Conservation (phyloP, 2,329 filamentous ascomycete genomes). For the Fusarium ramigenum region DNA sequence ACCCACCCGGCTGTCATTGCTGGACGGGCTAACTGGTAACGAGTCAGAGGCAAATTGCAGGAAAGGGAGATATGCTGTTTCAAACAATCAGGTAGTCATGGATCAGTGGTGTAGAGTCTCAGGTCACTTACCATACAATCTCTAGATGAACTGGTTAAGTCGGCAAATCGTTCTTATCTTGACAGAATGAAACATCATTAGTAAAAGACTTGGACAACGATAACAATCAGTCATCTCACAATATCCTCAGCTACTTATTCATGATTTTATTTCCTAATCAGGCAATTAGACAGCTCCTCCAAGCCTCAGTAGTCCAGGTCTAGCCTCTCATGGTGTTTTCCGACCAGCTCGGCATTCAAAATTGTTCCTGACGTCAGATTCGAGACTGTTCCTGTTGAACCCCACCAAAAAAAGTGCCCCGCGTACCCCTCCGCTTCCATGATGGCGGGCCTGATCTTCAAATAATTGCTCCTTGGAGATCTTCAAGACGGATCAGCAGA, state of each 20-base stretch:
- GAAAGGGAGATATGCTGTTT: not conserved
- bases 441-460: slow-evolving; percentile 2
- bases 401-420: slow-evolving; percentile 41
- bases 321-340: slow-evolving; percentile 15
- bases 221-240: not conserved
- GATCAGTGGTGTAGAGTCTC: not conserved
- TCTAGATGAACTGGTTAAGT: not conserved
- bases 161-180: not conserved
- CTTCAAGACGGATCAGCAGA: slow-evolving; percentile 4
- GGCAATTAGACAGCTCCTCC: not conserved
- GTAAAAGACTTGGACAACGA: not conserved
- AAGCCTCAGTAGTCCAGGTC: not conserved
- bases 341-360: slow-evolving; percentile 9
- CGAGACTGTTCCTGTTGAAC: slow-evolving; percentile 15
- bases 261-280: not conserved
- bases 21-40: not conserved
- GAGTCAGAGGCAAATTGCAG: not conserved
- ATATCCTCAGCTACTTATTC: not conserved
- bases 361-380: slow-evolving; percentile 41
- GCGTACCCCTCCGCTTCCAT: slow-evolving; percentile 45
- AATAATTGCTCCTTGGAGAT: slow-evolving; percentile 21
- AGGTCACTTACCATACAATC: not conserved
- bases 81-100: not conserved
- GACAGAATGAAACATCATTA: not conserved
- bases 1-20: not conserved